Base-by-base conservation (phyloP, 1,139 yeast genomes). In the Saccharomyces hybrid region DNA sequence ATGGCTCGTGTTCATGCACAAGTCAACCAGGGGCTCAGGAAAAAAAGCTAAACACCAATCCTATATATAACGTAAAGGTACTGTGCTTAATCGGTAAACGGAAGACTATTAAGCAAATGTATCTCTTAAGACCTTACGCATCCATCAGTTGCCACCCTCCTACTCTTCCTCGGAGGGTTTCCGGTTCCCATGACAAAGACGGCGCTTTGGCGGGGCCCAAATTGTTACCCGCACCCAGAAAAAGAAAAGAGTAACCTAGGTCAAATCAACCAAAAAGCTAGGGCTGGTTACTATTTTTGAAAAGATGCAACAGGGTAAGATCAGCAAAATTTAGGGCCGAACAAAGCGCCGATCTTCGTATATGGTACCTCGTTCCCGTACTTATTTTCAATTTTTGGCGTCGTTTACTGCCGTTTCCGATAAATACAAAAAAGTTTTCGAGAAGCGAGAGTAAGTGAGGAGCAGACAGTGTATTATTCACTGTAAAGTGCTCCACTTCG, bases 351-450 rank as follows among this genome's bases (percentile, higher is more conserved):
- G 26, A 20, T 14, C 11, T 38, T 38, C 44, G 44, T 38, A 38
- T 38, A 38, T 5, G 44, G 44, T 25, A 9, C 26, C 26, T 38
- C 44, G 44, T 38, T 38, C 44, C 44, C 44, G 25, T 8, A 38
- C 25, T 20, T 9, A 20, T 34, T 38, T 38, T 20, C 23, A 16
- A 2, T 16, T 38, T 38, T 38, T 16, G 44, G 26, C 44, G 44
- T 38, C 44, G 44, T 38, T 38, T 38, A 38, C 44, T 20, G 44
- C 44, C 44, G 44, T 38, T 38, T 20, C 44, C 44, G 44, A 38
- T 38, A 38, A 38, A 38, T 38, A 38, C 44, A 38, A 38, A 38
- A 34, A 38, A 38, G 20, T 38, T 23, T 11, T 38, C 44, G 44
- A 38, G 44, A 38, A 7, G 44, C 25, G 20, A 38, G 44, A 38